Conservation (phyloP, 139 green algal genomes). For the Chlamydomonas schloesseri region DNA sequence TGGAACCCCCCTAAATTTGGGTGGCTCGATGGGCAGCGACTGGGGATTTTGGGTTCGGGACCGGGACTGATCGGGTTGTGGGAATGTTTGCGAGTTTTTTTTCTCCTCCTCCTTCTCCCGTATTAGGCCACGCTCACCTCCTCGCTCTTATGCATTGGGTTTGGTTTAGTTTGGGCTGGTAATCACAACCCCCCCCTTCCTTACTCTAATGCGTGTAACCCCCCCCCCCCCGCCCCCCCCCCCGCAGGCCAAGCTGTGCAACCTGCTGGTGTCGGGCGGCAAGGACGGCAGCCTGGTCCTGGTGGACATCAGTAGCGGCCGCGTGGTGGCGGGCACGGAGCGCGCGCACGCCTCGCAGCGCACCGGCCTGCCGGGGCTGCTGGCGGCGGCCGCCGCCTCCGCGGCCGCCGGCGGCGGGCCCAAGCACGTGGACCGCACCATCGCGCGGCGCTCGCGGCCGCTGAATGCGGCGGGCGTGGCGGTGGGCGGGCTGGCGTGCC, state of each 20-base stretch:
- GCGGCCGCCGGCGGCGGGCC: neutral
- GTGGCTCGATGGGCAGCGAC: no score
- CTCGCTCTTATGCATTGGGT: no score
- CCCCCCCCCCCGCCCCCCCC: neutral
- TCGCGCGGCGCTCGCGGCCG: conserved; percentile 7
- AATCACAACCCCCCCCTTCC: no score
- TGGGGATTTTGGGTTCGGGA: no score
- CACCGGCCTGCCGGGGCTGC: conserved; percentile 27
- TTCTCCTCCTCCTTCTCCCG: no score
- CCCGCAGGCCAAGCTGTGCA: conserved; percentile 1
- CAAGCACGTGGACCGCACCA: neutral
- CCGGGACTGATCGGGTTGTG: no score
- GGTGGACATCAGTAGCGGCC: conserved; percentile 43
- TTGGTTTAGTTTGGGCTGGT: no score
- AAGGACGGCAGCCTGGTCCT: conserved; percentile 61
- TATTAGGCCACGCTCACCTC: no score
- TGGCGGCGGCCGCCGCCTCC: conserved; percentile 26
- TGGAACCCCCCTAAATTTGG: no score
- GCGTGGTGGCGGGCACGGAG: conserved; percentile 57
- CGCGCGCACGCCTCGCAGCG: conserved; percentile 40
- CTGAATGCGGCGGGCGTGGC: conserved; percentile 31
- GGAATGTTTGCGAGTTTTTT: no score
- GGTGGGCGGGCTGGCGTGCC: conserved; percentile 61
- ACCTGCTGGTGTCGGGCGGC: conserved; percentile 61
- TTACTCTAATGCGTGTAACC: no score